Evolutionary conservation across 1,284 basidiomycete genomes (phyloP).

Genomic region (Ustilago curta): DNA sequence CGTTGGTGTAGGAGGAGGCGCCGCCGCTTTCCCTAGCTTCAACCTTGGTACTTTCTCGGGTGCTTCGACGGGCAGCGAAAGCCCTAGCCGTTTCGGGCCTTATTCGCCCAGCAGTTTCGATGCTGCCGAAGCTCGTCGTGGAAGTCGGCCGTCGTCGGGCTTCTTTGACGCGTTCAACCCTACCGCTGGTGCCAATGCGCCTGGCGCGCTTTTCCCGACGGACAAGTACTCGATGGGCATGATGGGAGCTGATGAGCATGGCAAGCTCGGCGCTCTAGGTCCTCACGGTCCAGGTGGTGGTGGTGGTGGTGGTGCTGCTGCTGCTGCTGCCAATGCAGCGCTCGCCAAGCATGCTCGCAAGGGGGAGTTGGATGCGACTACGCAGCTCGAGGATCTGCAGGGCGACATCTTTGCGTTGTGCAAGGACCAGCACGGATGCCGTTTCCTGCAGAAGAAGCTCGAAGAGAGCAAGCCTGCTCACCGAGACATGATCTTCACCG

Average conservation of each 20-base stretch:
- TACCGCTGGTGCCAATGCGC: slow-evolving; percentile 42
- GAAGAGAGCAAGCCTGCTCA: slow-evolving; percentile 84
- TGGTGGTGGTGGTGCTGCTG: slow-evolving; percentile 2
- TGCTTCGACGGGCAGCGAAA: slow-evolving; percentile 40
- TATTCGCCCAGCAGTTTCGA: slow-evolving; percentile 53
- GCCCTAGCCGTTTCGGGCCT: slow-evolving; percentile 51
- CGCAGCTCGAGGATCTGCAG: slow-evolving; percentile 91
- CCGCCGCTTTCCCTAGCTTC: slow-evolving; percentile 48
- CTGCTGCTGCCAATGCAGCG: slow-evolving; percentile 23
- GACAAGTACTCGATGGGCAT: slow-evolving; percentile 55
- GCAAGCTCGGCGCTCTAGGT: slow-evolving; percentile 33
- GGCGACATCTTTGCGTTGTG: slow-evolving; percentile 91
- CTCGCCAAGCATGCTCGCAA: slow-evolving; percentile 73
- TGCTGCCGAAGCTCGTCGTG: slow-evolving; percentile 32
- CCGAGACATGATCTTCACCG: slow-evolving; percentile 98
- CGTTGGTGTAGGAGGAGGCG: slow-evolving; percentile 5
- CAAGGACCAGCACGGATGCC: slow-evolving; percentile 99
- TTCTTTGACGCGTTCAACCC: slow-evolving; percentile 62
- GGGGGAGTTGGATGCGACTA: slow-evolving; percentile 84
- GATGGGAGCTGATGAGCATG: slow-evolving; percentile 35
- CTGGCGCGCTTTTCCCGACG: slow-evolving; percentile 40
- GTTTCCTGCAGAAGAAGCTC: slow-evolving; percentile 98
- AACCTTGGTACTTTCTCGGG: slow-evolving; percentile 46
- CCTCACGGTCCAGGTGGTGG: slow-evolving; percentile 18
- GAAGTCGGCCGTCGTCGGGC: slow-evolving; percentile 53